phyloP scores from a whole-genome alignment of 345 rosid genomes.

The Capsella bursapastoris region DNA sequence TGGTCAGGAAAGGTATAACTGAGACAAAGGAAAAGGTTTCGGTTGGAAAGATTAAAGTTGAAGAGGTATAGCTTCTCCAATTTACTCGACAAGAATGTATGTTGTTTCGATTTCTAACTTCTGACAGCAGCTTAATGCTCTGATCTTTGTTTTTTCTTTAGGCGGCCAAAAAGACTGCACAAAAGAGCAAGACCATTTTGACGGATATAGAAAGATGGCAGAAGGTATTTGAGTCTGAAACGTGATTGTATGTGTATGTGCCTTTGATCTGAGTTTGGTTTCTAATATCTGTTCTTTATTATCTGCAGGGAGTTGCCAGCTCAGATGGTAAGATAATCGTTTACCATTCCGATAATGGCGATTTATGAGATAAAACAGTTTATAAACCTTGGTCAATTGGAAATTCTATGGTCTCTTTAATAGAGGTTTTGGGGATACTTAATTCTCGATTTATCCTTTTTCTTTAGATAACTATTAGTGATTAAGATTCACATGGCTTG shows the following conservation, averaged over 20 bases:
- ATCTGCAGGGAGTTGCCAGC: conserved; percentile 95
- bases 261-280: conserved; percentile 30
- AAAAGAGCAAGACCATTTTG: conserved; percentile 79
- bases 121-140: background rate
- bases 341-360: background rate
- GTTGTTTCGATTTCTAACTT: background rate
- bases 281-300: conserved; percentile 33
- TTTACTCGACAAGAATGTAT: conserved; percentile 11
- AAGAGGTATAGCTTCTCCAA: conserved; percentile 63
- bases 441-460: background rate
- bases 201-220: conserved; percentile 97
- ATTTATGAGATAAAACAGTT: background rate
- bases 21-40: conserved; percentile 90
- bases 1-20: conserved; percentile 79
- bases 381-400: background rate
- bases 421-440: conserved; percentile 5
- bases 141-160: conserved; percentile 43
- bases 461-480: conserved; percentile 12
- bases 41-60: conserved; percentile 89
- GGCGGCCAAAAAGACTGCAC: conserved; percentile 93
- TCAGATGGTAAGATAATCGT: conserved; percentile 70
- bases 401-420: background rate
- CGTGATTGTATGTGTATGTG: background rate
- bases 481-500: conserved; percentile 20
- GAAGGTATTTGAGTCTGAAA: conserved; percentile 60